A percentile compares a stretch with the other conserved stretches of the same genome.
phyloP scores from a whole-genome alignment of 1,284 basidiomycete genomes.

The Irpex rosettiformis region DNA sequence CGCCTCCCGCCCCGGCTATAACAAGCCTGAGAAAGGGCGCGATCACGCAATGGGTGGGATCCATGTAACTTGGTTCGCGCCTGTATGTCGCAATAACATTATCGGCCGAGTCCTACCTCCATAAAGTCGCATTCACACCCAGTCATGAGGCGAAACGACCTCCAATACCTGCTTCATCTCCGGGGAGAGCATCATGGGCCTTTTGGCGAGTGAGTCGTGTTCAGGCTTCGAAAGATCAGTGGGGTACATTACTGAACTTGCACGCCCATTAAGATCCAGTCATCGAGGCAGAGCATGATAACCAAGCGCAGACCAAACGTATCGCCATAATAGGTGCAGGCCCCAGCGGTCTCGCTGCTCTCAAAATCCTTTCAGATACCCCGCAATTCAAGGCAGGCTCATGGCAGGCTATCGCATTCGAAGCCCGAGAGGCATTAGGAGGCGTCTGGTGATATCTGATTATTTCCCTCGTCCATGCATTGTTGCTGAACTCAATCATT shows the following conservation, averaged over 20 bases:
- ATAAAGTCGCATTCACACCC: not conserved
- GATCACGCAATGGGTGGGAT: not conserved
- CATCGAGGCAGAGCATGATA: conserved; percentile 3
- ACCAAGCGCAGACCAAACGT: conserved; percentile 16
- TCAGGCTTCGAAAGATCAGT: not conserved
- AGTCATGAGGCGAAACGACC: not conserved
- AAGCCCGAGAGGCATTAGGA: conserved; percentile 61
- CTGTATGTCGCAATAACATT: not conserved
- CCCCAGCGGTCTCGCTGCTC: conserved; percentile 59
- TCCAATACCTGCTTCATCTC: not conserved
- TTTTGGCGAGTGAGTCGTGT: conserved; percentile 5
- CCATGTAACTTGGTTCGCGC: not conserved
- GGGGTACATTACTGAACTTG: too few relatives aligned
- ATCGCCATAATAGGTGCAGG: conserved; percentile 73
- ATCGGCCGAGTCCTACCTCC: not conserved
- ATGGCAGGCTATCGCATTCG: conserved; percentile 59
- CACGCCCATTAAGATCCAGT: conserved; percentile 1
- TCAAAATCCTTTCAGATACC: conserved; percentile 60
- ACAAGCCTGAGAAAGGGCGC: not conserved
- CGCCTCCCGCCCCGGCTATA: not conserved
- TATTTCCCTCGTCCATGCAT: not conserved
- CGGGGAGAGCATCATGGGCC: not conserved
- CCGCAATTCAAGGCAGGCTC: conserved; percentile 49
- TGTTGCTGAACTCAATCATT: not conserved
- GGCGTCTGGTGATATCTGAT: conserved; percentile 61